Evolutionary conservation across 371 early-diverging fungal species (phyloP).

Genomic region (Apophysomyces sp.): DNA sequence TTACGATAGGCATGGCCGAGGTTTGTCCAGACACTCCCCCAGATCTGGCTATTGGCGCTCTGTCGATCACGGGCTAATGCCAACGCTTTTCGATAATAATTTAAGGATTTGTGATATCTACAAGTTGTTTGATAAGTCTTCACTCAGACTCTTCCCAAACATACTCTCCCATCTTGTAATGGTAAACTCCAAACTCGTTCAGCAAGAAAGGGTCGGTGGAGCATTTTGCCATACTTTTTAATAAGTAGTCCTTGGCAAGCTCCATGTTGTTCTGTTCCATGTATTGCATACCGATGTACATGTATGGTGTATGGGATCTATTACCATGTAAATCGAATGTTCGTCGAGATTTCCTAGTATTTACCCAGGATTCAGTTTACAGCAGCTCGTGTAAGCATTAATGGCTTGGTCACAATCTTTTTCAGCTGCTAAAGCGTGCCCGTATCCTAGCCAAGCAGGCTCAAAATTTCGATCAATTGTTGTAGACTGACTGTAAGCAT

Average conservation of each 20-base stretch:
- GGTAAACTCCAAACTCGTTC: conserved; percentile 70
- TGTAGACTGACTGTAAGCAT: conserved; percentile 50
- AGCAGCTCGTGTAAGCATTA: conserved; percentile 65
- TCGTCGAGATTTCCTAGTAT: background rate
- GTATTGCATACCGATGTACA: conserved; percentile 80
- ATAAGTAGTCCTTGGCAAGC: conserved; percentile 60
- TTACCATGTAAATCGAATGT: background rate
- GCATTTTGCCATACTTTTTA: conserved; percentile 50
- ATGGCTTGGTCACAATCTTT: conserved; percentile 81
- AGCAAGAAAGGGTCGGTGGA: conserved; percentile 60
- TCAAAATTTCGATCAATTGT: conserved; percentile 62
- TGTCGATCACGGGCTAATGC: conserved; percentile 46
- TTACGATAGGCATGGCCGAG: conserved; percentile 70
- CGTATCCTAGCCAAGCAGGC: conserved; percentile 78
- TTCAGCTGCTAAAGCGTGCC: conserved; percentile 75
- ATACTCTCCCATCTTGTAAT: conserved; percentile 56
- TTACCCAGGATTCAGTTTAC: conserved; percentile 67
- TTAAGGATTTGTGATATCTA: conserved; percentile 56
- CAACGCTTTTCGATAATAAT: conserved; percentile 53
- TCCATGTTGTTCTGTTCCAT: conserved; percentile 52
- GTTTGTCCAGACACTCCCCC: conserved; percentile 68
- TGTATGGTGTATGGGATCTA: conserved; percentile 67
- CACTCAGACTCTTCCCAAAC: conserved; percentile 6
- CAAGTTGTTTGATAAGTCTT: background rate
- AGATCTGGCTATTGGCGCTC: conserved; percentile 33